These are phyloP conservation scores for Phialophora verrucosa DNA, from an alignment of 2,329 filamentous ascomycete species.

Conservation along the genomic window DNA sequence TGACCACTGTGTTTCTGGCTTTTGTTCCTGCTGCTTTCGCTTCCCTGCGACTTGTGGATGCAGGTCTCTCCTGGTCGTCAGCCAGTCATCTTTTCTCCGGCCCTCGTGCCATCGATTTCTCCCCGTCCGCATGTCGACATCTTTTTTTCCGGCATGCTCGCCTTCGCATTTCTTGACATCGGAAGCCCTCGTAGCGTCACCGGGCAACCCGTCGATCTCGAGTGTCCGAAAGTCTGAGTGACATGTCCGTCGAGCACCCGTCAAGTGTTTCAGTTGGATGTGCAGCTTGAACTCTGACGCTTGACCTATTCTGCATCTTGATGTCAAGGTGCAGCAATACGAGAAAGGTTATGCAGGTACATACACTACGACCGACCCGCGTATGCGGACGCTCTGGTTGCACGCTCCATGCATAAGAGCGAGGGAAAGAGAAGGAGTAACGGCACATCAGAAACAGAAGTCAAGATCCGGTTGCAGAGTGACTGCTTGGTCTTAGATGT, in stretches of 20 bases:
- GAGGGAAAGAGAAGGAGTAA: not conserved
- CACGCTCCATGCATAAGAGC: not conserved
- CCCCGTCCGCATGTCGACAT: constrained; percentile 1
- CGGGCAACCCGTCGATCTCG: not conserved
- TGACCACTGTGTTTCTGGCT: not conserved
- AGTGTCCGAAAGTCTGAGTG: not conserved
- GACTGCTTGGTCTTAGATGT: not conserved
- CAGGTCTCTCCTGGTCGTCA: not conserved
- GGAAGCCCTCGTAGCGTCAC: not conserved
- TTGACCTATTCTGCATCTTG: constrained; percentile 19
- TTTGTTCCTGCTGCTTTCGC: constrained; percentile 11
- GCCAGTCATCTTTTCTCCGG: constrained; percentile 11
- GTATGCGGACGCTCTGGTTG: not conserved
- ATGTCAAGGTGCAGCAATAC: constrained; percentile 22
- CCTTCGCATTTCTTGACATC: not conserved
- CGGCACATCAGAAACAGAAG: not conserved
- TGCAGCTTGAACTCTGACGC: constrained; percentile 17
- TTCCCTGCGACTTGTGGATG: not conserved
- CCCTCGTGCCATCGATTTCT: constrained; percentile 9
- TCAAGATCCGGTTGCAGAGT: not conserved
- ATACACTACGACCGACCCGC: constrained; percentile 7
- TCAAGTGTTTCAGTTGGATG: constrained; percentile 8
- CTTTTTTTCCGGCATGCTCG: not conserved
- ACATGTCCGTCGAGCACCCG: not conserved
- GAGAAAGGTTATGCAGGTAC: constrained; percentile 24